Percentiles rank a stretch among this genome's conserved stretches.
phyloP scores from a whole-genome alignment of 2,329 filamentous ascomycete species.

The Aspergillus piperis region DNA sequence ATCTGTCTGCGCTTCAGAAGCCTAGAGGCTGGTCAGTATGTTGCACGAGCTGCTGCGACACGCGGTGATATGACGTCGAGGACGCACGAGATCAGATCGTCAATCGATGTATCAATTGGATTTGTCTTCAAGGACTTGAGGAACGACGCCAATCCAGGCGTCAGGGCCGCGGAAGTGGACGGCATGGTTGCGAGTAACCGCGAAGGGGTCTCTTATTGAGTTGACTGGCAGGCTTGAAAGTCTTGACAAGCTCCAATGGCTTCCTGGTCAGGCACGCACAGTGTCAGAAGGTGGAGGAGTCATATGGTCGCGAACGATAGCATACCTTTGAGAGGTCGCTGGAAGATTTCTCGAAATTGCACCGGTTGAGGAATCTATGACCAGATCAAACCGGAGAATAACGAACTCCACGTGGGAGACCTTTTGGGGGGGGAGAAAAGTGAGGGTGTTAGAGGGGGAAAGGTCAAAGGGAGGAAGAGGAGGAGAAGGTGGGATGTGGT shows the following conservation, averaged over 20 bases:
- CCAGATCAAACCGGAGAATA: neutral
- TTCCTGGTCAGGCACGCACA: neutral
- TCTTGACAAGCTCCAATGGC: conserved; percentile 9
- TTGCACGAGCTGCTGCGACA: conserved; percentile 7
- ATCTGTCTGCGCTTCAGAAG: conserved; percentile 91
- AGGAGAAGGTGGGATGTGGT: conserved; percentile 20
- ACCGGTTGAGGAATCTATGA: neutral
- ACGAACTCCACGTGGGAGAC: neutral
- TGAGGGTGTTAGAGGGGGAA: neutral
- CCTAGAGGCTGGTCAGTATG: conserved; percentile 48
- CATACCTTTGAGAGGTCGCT: neutral
- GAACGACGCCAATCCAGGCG: conserved; percentile 76
- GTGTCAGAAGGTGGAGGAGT: conserved; percentile 6
- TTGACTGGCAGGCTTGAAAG: neutral
- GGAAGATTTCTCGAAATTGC: neutral
- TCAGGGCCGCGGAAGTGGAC: conserved; percentile 56
- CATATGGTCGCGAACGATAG: neutral
- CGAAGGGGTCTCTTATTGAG: neutral
- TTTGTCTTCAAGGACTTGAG: conserved; percentile 75
- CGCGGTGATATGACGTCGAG: conserved; percentile 12
- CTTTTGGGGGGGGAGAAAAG: neutral
- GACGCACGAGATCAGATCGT: conserved; percentile 77
- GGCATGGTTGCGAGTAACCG: conserved; percentile 53
- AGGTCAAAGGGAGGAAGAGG: conserved; percentile 9
- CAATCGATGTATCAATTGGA: conserved; percentile 77